These are phyloP conservation scores for Pezicula rhizophila DNA, from an alignment of 2,329 filamentous ascomycete genomes.

Conservation along the genomic window DNA sequence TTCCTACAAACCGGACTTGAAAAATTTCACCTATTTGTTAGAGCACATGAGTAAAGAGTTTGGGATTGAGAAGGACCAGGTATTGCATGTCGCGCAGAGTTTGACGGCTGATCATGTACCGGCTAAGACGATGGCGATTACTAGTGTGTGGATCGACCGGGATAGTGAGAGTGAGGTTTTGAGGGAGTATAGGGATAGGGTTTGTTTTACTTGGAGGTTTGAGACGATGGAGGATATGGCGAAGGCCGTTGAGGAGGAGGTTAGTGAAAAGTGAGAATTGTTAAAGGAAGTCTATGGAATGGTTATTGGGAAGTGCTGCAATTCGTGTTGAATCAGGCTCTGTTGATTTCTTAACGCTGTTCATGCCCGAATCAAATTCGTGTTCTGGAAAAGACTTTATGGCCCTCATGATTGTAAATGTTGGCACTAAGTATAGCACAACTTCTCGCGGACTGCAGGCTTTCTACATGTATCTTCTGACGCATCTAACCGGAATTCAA, in stretches of 20 bases:
- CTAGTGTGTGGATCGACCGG: conserved; percentile 55
- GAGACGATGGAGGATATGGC: conserved; percentile 54
- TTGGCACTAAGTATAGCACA: no score
- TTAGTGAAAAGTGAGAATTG: background rate
- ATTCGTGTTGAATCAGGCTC: no score
- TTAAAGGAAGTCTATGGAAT: no score
- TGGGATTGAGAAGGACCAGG: conserved; percentile 45
- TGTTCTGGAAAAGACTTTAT: no score
- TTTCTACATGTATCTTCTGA: no score
- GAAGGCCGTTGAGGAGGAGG: conserved; percentile 43
- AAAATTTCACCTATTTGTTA: conserved; percentile 63
- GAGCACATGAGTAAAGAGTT: conserved; percentile 46
- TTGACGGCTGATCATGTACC: conserved; percentile 66
- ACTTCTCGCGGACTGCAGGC: no score
- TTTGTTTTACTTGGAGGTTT: conserved; percentile 48
- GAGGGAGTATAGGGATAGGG: conserved; percentile 35
- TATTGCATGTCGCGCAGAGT: conserved; percentile 64
- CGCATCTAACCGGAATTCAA: no score
- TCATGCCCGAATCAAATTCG: no score
- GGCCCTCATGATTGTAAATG: no score
- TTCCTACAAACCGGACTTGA: conserved; percentile 60
- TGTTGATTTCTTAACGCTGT: no score
- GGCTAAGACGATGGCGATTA: conserved; percentile 51
- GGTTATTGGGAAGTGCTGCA: no score
- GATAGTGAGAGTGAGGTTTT: conserved; percentile 25